phyloP scores from a whole-genome alignment of 2,329 filamentous ascomycete species.

The Rhynchosporium graminicola region DNA sequence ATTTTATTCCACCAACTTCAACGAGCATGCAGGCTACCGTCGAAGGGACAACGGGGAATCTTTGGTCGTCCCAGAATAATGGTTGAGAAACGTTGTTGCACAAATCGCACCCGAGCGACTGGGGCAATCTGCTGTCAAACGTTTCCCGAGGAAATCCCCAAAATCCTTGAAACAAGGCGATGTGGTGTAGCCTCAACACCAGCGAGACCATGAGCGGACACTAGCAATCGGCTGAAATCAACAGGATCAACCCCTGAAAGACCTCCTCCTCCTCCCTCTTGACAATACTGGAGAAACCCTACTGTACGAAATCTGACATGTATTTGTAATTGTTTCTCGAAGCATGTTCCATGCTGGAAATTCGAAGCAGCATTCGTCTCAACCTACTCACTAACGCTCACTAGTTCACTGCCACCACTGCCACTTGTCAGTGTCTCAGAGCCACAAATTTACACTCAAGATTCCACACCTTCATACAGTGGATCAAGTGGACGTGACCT shows the following conservation, averaged over 20 bases:
- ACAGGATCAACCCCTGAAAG: not conserved
- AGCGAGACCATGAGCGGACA: too few species aligned
- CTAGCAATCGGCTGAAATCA: too few species aligned
- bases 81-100: slow-evolving; percentile 1
- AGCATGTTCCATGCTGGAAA: slow-evolving; percentile 9
- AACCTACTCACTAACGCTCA: slow-evolving; percentile 1
- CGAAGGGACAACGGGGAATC: not conserved
- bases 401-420: slow-evolving; percentile 2
- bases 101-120: not conserved
- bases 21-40: not conserved
- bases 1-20: not conserved
- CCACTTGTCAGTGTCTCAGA: slow-evolving; percentile 7
- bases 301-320: not conserved
- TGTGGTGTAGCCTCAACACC: too few species aligned
- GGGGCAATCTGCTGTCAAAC: not conserved
- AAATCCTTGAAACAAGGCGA: not conserved
- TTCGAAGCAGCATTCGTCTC: not conserved
- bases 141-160: not conserved
- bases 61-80: slow-evolving; percentile 10
- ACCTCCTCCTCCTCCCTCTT: not conserved
- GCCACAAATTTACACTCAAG: not conserved
- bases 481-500: not conserved
- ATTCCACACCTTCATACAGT: not conserved
- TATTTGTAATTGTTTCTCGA: slow-evolving; percentile 5
- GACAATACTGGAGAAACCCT: not conserved